Base-by-base conservation (phyloP, 1,284 basidiomycete genomes). In the Puccinia coronata region DNA sequence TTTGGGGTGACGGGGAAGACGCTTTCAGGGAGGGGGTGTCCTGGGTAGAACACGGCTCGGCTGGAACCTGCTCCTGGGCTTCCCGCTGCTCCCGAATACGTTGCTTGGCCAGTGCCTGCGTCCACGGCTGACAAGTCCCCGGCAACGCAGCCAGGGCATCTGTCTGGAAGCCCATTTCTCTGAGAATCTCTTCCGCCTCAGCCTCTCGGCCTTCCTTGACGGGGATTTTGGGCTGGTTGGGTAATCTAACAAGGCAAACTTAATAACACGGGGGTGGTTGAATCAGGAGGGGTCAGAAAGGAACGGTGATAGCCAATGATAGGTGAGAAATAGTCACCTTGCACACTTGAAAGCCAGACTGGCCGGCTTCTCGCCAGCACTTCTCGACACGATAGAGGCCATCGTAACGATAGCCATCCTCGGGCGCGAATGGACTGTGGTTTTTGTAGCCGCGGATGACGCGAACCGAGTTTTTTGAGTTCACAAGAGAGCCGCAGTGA, bases 381-480 rank as follows among this genome's bases (percentile, higher is more conserved):
- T 86, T 80, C 83, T 90, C 92, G 9, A 93, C 91, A 1, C 85
- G 87, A 84, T 95, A 95, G 39, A 95, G 87, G 0, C 93, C 93
- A 83, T 93, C 92, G 84, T 95, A 95, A 14, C 93, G 91, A 84
- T 94, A 95, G 23, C 92, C 84, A 39, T 83, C 80, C 0, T 9
- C 31, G 0, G 85, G 85, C 1, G 84, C 82, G 73, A 82, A 85
- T 4, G 82, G 69, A 0, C 91, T 92, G 25, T 86, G 85, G n/a
- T 90, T 86, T 85, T 95, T 95, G 88, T 86, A 94, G 0, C 93
- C 93, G 36, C 93, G 89, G 80, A 95, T 91, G 2, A 95, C 93
- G 20, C 93, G 89, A 14, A 95, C 88, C 16, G 93, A 93, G 81
- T 91, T 92, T 82, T 89, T 89, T 0, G n/a, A 91, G 92, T 84